A percentile compares a stretch with the other conserved stretches of the same genome.
phyloP scores from a whole-genome alignment of 208 protist species.

The Acanthamoeba rhysodes region DNA sequence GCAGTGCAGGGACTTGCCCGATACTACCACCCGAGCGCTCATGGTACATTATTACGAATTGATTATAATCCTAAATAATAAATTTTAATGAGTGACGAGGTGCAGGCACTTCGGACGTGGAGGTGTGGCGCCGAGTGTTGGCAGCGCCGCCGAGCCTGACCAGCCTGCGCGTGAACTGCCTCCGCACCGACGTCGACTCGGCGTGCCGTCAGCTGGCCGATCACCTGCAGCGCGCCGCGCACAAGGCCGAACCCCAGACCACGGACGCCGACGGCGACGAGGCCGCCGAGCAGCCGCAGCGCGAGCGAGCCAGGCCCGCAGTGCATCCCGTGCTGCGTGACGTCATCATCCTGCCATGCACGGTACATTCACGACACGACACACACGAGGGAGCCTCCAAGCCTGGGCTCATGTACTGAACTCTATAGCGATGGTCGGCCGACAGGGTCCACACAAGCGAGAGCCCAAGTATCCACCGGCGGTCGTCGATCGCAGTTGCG shows the following conservation, averaged over 20 bases:
- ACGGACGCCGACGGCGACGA: background rate
- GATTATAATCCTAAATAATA: background rate
- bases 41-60: background rate
- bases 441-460: background rate
- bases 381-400: background rate
- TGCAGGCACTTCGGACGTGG: background rate
- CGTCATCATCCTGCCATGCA: slow-evolving; percentile 8
- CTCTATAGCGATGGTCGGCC: background rate
- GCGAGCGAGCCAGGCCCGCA: background rate
- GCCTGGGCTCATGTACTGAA: background rate
- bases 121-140: background rate
- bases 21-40: background rate
- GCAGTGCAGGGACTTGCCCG: background rate
- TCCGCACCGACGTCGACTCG: background rate
- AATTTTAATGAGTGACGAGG: background rate
- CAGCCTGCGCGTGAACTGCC: slow-evolving; percentile 7
- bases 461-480: slow-evolving; percentile 74
- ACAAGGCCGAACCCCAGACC: background rate
- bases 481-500: slow-evolving; percentile 91
- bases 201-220: background rate
- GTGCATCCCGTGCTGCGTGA: background rate
- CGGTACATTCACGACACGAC: background rate
- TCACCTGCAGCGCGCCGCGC: background rate
- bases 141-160: slow-evolving; percentile 8
- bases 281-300: no score